Base-by-base conservation (phyloP, 2,329 filamentous ascomycete genomes). In the Parastagonospora avenae region DNA sequence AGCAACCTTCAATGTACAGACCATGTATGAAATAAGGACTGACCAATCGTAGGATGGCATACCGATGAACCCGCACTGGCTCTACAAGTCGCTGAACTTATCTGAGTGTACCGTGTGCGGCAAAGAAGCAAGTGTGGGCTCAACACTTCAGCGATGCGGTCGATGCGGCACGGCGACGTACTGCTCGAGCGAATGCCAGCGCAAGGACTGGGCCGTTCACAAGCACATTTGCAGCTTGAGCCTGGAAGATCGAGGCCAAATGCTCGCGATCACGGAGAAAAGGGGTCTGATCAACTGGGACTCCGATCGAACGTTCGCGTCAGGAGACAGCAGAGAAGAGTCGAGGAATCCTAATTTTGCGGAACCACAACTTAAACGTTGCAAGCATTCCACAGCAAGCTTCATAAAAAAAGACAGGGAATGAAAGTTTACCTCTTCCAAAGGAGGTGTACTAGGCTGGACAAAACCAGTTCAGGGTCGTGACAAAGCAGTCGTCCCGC, bases 111-210 rank as follows among this genome's bases (percentile, higher is more conserved):
- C 61, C 11, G 44, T 51, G 2, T 65, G 62, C 16, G 19, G 31
- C 1, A 43, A 24, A 35, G 12, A 15, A 12, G 24, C 37, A 12
- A 32, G 33, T 5, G 28, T 36, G n/a, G 16, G 8, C 6, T n/a
- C 24, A 11, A 2, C 19, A 16, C 30, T 64, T 4, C 55, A 63
- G 35, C 51, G 63, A 1, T 66, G 63, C 32, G 61, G 63, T 1
- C 46, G 56, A 9, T 66, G 63, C 35, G 63, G 63, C 1, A 66
- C 61, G 0, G 60, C 63, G 8, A 60, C 61, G 7, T 66, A 66
- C 35, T 64, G 63, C 30, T 52, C 54, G 12, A 40, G 40, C 15
- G 36, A 33, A 5, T 66, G 63, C 35, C 63, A 66, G 35, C 57
- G 44, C 15, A 35, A 33, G 6, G 61, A 66, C 8, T 66, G 63